Conservation (phyloP, 371 early-diverging fungal species). For the Chytridium lagenaria region DNA sequence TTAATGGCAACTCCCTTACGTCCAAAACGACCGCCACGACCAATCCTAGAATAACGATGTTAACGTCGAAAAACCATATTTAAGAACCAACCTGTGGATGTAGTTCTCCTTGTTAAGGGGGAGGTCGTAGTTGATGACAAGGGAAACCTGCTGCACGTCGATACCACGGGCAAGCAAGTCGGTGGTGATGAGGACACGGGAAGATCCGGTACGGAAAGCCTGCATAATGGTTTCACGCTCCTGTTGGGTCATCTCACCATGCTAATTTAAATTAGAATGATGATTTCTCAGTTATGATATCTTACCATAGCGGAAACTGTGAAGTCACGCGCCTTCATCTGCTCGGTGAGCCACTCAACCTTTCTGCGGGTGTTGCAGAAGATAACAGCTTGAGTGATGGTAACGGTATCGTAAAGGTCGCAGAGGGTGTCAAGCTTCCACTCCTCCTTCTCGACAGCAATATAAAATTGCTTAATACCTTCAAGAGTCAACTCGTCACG, state of each 20-base stretch:
- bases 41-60: conserved; percentile 71
- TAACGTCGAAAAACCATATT: conserved; percentile 36
- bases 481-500: conserved; percentile 99
- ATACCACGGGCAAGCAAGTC: conserved; percentile 99
- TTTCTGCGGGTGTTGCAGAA: conserved; percentile 99
- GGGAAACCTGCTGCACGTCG: conserved; percentile 99
- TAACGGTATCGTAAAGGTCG: conserved; percentile 95
- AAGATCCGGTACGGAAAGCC: conserved; percentile 93
- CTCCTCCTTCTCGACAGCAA: conserved; percentile 95
- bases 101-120: conserved; percentile 96
- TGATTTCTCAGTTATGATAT: conserved; percentile 2
- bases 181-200: conserved; percentile 97
- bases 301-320: conserved; percentile 90
- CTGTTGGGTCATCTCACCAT: conserved; percentile 98
- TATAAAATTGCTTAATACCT: conserved; percentile 99
- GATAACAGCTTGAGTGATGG: conserved; percentile 98
- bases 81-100: conserved; percentile 75
- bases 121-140: conserved; percentile 99
- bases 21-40: conserved; percentile 99
- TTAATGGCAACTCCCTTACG: conserved; percentile 99
- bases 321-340: conserved; percentile 91
- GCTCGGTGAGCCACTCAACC: conserved; percentile 96
- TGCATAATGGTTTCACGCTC: conserved; percentile 97
- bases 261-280: conserved; percentile 49
- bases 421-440: conserved; percentile 96